Evolutionary conservation across 106 monocot genomes (phyloP).

Genomic region (Cymbidium sinense): DNA sequence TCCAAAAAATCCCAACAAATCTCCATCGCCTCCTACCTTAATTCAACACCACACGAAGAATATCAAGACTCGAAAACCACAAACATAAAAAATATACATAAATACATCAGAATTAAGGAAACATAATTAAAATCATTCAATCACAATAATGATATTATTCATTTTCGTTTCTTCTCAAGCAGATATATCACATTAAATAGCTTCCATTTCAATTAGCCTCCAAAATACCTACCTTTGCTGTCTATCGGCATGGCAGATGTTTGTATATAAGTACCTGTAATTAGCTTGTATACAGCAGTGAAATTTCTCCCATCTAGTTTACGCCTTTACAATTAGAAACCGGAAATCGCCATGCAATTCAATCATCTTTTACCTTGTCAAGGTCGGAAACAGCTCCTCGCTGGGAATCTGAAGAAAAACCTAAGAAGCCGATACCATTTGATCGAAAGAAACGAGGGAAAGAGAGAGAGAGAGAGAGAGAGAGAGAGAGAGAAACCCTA

Average conservation of each 20-base stretch:
- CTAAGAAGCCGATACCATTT: background rate
- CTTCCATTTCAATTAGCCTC: too few relatives aligned
- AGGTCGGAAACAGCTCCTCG: background rate
- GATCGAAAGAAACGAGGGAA: background rate
- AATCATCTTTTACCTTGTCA: slow-evolving; percentile 2
- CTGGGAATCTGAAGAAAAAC: background rate
- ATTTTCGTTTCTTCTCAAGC: too few relatives aligned
- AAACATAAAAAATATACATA: background rate
- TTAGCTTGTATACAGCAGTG: too few relatives aligned
- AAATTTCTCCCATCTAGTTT: too few relatives aligned
- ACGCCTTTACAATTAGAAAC: too few relatives aligned
- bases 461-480: background rate
- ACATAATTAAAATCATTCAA: too few relatives aligned
- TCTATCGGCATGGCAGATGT: too few relatives aligned
- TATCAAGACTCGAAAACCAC: background rate
- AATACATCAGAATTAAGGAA: too few relatives aligned
- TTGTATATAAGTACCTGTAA: too few relatives aligned
- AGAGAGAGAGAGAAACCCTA: background rate
- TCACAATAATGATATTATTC: too few relatives aligned
- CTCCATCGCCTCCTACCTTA: slow-evolving; percentile 1
- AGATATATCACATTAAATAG: too few relatives aligned
- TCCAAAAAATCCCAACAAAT: slow-evolving; percentile 26
- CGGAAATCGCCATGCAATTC: background rate
- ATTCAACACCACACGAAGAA: background rate
- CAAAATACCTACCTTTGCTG: too few relatives aligned